Percentiles rank a stretch among this genome's conserved stretches.
Evolutionary conservation across 208 protist genomes (phyloP).

Genomic region (Trypanosoma cruzi): DNA sequence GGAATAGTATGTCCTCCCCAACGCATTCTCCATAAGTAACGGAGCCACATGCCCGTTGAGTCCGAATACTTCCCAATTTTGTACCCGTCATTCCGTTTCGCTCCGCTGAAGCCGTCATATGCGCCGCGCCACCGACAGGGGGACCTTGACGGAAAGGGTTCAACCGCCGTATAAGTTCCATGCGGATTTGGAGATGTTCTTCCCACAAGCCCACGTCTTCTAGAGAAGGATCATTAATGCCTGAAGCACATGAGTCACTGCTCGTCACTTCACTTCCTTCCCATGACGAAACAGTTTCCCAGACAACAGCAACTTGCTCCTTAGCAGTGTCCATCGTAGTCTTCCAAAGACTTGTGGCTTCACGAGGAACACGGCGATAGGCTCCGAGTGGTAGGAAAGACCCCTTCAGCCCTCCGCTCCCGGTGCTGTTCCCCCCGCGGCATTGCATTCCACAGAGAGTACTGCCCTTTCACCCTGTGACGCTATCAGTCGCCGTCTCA

Average conservation of each 20-base stretch:
- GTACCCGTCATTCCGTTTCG: not conserved
- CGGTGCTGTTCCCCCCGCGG: not conserved
- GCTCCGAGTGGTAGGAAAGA: slow-evolving; percentile 4
- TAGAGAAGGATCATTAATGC: not conserved
- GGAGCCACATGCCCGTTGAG: not conserved
- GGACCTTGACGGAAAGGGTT: slow-evolving; percentile 1
- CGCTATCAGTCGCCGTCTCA: not conserved
- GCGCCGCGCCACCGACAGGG: no score
- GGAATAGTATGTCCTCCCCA: slow-evolving; percentile 9
- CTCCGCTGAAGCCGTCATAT: not conserved
- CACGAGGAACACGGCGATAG: not conserved
- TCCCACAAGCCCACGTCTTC: not conserved
- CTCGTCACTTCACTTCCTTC: slow-evolving; percentile 2
- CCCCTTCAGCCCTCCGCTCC: not conserved
- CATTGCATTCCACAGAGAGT: slow-evolving; percentile 19
- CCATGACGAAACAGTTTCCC: slow-evolving; percentile 32
- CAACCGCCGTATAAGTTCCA: slow-evolving; percentile 14
- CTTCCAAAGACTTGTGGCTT: not conserved
- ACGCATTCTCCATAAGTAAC: not conserved
- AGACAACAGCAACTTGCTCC: slow-evolving; percentile 5
- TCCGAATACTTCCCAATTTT: not conserved
- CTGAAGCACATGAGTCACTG: not conserved
- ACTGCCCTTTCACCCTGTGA: no score
- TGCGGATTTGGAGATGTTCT: slow-evolving; percentile 6
- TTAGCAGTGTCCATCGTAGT: no score